A percentile compares a stretch with the other conserved stretches of the same genome.
Conservation (phyloP, 2,329 filamentous ascomycete species). For the Emydomyces testavorans region DNA sequence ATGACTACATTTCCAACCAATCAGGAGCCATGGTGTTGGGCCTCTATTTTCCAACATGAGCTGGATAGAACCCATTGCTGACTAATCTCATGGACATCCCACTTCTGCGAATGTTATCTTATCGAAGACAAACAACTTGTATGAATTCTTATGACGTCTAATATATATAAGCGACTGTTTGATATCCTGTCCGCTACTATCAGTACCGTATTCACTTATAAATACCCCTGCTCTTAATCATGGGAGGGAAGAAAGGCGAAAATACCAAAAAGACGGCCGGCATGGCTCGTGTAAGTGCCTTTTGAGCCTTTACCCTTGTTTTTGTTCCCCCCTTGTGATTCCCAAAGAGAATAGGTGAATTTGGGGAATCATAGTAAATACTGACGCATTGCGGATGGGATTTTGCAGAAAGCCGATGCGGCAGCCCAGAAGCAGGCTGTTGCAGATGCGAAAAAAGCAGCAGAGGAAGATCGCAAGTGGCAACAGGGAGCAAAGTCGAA, state of each 20-base stretch:
- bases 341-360: neutral
- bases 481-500: constrained; percentile 70
- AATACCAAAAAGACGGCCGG: constrained; percentile 82
- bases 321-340: neutral
- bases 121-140: too few species aligned
- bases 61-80: too few species aligned
- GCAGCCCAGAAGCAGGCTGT: constrained; percentile 68
- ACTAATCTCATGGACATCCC: too few species aligned
- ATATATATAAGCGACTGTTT: too few species aligned
- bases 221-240: constrained; percentile 29
- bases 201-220: neutral
- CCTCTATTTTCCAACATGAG: too few species aligned
- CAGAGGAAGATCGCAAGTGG: constrained; percentile 67
- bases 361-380: too few species aligned
- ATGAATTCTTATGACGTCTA: too few species aligned
- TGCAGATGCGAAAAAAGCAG: constrained; percentile 54
- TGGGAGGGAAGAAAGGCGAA: constrained; percentile 67
- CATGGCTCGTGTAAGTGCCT: constrained; percentile 49
- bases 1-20: too few species aligned
- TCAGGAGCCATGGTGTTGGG: too few species aligned
- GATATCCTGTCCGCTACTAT: neutral
- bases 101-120: too few species aligned
- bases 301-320: constrained; percentile 21
- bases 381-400: neutral
- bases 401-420: constrained; percentile 66